These are phyloP conservation scores for Dictyostelium intermedium DNA, from an alignment of 78 protist species.

Conservation along the genomic window DNA sequence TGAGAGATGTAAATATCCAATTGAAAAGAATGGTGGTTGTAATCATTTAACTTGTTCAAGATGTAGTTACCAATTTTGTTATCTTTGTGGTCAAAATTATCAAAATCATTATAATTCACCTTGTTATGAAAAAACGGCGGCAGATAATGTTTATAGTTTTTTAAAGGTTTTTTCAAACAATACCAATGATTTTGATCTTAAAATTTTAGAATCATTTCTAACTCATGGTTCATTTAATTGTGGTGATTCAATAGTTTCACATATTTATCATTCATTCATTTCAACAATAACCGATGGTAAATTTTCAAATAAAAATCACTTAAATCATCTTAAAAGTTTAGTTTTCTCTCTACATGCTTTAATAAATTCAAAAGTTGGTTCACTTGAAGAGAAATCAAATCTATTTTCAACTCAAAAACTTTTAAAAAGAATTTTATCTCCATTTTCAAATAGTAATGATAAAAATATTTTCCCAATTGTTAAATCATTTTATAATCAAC, in stretches of 20 bases:
- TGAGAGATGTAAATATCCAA: not conserved
- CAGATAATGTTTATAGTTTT: not conserved
- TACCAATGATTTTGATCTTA: not conserved
- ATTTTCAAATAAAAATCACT: not conserved
- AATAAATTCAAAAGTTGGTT: not conserved
- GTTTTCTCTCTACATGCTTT: not conserved
- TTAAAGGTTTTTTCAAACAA: not conserved
- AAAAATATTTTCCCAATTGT: not conserved
- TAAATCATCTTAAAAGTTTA: not conserved
- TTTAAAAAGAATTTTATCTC: not conserved
- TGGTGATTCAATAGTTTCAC: not conserved
- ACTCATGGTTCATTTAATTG: not conserved
- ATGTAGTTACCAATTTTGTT: constrained; percentile 67
- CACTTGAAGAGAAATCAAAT: not conserved
- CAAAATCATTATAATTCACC: too few species aligned
- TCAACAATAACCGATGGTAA: not conserved
- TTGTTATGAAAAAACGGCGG: too few species aligned
- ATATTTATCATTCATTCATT: not conserved
- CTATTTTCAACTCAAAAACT: not conserved
- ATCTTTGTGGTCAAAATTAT: constrained; percentile 25
- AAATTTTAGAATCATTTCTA: not conserved
- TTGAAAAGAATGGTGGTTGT: constrained; percentile 73
- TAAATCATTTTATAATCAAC: not conserved
- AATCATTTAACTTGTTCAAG: constrained; percentile 73
- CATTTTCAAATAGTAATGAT: not conserved